Evolutionary conservation across 306 rosid genomes (phyloP), one percentile per base, ranked within the genome.

Genomic region (Fagus sylvatica): DNA sequence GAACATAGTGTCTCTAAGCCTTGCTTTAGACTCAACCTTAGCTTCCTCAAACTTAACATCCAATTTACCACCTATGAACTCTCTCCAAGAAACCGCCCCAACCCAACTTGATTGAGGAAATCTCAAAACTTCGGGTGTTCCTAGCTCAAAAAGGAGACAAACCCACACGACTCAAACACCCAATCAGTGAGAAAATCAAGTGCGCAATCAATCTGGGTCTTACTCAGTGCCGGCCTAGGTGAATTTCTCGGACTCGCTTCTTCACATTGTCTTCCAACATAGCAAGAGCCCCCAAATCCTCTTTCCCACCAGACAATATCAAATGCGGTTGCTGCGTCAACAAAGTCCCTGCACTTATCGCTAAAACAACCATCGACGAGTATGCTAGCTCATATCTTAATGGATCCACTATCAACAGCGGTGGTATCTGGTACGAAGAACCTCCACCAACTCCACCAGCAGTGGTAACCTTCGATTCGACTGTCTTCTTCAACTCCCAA

Each of bases 191-290:
- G 86, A 74, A 60, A 89, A 69, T 90, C 97, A 15, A 94, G 41
- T 0, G 98, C 98, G 55, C 74, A 77, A 8, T 94, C 93, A 41
- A 88, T 84, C 78, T 89, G 98, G 12, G 67, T 60, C 83, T 90
- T 92, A 71, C 83, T 83, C 43, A 94, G 89, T 41, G 84, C 77
- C 41, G 89, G 88, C 30, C 97, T 91, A 1, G 93, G 96, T 4
- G 96, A 91, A 9, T 96, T 88, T 61, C 91, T 91, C 1, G 98
- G 98, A 79, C 98, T 94, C 82, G 85, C 91, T 89, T 94, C 91
- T 94, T 94, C 77, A 94, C 97, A 76, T 96, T 94, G 71, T 91
- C 97, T 61, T 91, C 96, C 83, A 94, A 74, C 98, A 94, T 90
- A 73, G 98, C 98, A 82, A 91, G 77, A 40, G 98, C 91, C 5